Percentiles rank a stretch among this genome's conserved stretches.
Evolutionary conservation across 2,329 filamentous ascomycete species (phyloP).

Genomic region (Fonsecaea monophora): DNA sequence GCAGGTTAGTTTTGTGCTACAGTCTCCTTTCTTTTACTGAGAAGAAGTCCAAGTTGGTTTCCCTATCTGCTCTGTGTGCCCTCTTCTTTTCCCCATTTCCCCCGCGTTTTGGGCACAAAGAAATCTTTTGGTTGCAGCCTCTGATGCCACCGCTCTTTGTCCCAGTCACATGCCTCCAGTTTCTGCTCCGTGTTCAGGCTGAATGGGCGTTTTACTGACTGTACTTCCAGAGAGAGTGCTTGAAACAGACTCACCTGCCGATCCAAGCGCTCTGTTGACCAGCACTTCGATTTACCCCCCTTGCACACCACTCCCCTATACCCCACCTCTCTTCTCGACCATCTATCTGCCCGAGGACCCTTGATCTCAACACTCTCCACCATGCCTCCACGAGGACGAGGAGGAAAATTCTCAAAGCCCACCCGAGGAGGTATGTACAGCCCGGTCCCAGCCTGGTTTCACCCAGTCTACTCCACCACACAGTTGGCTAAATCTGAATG

Average conservation of each 20-base stretch:
- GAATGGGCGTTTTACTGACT: neutral
- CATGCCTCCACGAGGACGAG: slow-evolving; percentile 71
- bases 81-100: neutral
- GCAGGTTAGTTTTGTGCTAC: neutral
- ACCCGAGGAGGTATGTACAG: slow-evolving; percentile 78
- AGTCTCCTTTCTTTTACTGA: neutral
- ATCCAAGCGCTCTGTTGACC: neutral
- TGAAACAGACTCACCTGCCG: neutral
- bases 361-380: slow-evolving; percentile 20
- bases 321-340: neutral
- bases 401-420: slow-evolving; percentile 93
- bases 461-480: neutral
- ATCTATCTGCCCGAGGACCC: neutral
- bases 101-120: slow-evolving; percentile 18
- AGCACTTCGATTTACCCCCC: neutral
- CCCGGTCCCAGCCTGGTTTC: slow-evolving; percentile 2
- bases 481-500: slow-evolving; percentile 23
- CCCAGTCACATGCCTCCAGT: slow-evolving; percentile 16
- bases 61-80: neutral
- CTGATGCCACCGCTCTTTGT: slow-evolving; percentile 16
- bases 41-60: neutral
- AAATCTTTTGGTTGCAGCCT: slow-evolving; percentile 18
- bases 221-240: neutral
- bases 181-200: neutral
- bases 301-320: neutral